phyloP scores from a whole-genome alignment of 2,329 filamentous ascomycete genomes.

The Xylariaceae sp. region DNA sequence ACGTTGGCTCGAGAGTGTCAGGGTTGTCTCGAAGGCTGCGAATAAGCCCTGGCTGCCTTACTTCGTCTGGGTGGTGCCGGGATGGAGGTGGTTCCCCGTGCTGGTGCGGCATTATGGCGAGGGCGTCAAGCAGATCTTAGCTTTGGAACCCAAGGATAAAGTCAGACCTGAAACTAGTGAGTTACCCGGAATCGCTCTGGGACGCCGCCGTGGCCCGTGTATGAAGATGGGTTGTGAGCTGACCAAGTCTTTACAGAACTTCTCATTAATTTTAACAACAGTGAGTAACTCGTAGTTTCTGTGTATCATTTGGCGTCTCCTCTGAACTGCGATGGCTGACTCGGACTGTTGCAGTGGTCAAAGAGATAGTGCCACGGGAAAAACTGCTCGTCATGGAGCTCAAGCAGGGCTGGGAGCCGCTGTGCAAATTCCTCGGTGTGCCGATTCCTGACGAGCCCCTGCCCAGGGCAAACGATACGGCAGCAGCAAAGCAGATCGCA shows the following conservation, averaged over 20 bases:
- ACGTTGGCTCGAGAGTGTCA: slow-evolving; percentile 35
- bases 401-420: slow-evolving; percentile 27
- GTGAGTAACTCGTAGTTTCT: not conserved
- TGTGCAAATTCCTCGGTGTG: slow-evolving; percentile 25
- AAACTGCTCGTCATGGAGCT: slow-evolving; percentile 29
- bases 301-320: not conserved
- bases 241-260: not conserved
- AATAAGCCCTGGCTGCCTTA: slow-evolving; percentile 20
- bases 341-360: not conserved
- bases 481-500: slow-evolving; percentile 22
- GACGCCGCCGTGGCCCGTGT: not conserved
- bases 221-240: not conserved
- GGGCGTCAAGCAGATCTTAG: slow-evolving; percentile 5
- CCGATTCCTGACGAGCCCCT: slow-evolving; percentile 26
- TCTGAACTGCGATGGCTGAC: not conserved
- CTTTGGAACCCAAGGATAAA: slow-evolving; percentile 6
- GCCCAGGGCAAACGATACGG: slow-evolving; percentile 26
- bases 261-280: slow-evolving; percentile 15
- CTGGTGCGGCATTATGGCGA: slow-evolving; percentile 5
- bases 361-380: slow-evolving; percentile 20
- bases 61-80: slow-evolving; percentile 16
- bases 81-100: slow-evolving; percentile 17
- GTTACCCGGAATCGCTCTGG: not conserved
- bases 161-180: slow-evolving; percentile 8
- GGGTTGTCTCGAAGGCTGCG: slow-evolving; percentile 18